Conservation (phyloP, 164 flowering plant genomes). For the Liriodendron chinense region DNA sequence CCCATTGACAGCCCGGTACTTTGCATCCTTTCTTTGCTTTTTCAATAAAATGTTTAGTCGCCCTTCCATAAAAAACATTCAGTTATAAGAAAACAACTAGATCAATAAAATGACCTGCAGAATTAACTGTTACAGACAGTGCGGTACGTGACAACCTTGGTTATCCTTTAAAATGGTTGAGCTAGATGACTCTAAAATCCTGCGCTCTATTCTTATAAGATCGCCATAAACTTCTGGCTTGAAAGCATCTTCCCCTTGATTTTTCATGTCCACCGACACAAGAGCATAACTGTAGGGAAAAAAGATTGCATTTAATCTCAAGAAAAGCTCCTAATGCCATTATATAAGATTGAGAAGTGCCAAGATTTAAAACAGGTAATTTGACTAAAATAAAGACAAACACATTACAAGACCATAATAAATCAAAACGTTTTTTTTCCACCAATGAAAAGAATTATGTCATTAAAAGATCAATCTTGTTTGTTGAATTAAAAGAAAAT, state of each 20-base stretch:
- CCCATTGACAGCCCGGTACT: no score
- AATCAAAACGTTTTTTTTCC: no score
- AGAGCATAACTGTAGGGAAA: slow-evolving; percentile 58
- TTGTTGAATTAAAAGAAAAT: no score
- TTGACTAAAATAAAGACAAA: not conserved
- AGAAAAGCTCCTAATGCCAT: not conserved
- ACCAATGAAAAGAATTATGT: no score
- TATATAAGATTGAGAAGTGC: not conserved
- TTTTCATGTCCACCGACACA: slow-evolving; percentile 73
- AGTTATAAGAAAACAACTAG: not conserved
- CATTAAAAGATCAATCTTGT: no score
- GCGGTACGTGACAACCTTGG: slow-evolving; percentile 44
- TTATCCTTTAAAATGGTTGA: slow-evolving; percentile 61
- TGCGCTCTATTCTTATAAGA: slow-evolving; percentile 65
- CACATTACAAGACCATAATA: not conserved
- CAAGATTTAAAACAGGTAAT: not conserved
- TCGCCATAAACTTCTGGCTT: slow-evolving; percentile 78
- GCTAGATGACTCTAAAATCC: slow-evolving; percentile 59
- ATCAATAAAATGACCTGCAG: not conserved
- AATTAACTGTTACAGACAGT: not conserved
- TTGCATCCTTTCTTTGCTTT: no score
- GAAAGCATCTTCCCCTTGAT: slow-evolving; percentile 92
- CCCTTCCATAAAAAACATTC: not conserved
- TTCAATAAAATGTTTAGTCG: no score
- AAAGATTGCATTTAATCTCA: not conserved